These are phyloP conservation scores for Eucalyptus microcorys DNA, from an alignment of 345 rosid genomes.

Conservation along the genomic window DNA sequence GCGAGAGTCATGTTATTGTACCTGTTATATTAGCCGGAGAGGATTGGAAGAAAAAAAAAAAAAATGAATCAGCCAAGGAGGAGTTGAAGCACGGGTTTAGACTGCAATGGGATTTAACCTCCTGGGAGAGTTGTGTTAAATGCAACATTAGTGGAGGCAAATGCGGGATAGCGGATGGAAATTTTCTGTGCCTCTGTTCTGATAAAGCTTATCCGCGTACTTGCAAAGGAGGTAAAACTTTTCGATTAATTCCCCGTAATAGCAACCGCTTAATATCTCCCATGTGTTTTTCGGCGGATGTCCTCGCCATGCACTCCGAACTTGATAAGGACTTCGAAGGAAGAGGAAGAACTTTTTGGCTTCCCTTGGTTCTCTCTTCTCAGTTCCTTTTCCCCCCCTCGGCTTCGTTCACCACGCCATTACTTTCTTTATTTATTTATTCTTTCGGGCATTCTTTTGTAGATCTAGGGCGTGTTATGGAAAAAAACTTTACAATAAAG, in stretches of 20 bases:
- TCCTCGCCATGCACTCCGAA: neutral
- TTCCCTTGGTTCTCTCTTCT: neutral
- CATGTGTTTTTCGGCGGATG: neutral
- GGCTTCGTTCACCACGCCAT: neutral
- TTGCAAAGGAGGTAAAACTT: neutral
- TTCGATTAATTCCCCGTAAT: neutral
- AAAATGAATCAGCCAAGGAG: rapidly evolving
- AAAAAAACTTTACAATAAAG: no score
- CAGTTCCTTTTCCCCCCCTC: neutral
- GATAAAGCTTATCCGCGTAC: neutral
- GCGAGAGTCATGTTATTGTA: neutral
- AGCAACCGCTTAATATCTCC: neutral
- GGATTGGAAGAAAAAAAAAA: rapidly evolving
- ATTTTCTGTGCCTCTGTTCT: neutral
- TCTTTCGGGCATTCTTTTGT: neutral
- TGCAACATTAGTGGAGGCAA: neutral
- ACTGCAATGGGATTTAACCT: neutral
- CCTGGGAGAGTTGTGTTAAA: neutral
- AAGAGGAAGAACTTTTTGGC: neutral
- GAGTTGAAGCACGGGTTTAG: neutral
- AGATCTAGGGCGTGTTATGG: neutral
- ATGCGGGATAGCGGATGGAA: rapidly evolving
- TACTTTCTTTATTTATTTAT: neutral
- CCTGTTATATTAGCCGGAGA: rapidly evolving
- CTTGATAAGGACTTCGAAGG: neutral